Conservation (phyloP, 805 yeast genomes). For the Metahyphopichia silvanorum region DNA sequence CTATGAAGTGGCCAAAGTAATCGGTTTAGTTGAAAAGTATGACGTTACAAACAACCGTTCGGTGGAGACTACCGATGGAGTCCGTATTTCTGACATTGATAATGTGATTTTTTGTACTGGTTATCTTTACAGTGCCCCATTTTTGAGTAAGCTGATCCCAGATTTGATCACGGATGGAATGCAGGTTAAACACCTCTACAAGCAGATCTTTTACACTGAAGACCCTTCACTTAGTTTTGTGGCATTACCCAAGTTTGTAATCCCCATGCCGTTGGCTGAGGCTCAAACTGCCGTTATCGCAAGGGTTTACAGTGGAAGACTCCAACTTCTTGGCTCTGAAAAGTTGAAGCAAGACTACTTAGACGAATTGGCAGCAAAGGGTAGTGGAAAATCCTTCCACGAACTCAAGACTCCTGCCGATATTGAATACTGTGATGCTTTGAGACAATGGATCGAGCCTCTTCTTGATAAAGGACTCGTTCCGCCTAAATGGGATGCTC, state of each 20-base stretch:
- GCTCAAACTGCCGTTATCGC: conserved; percentile 45
- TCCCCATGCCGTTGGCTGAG: conserved; percentile 51
- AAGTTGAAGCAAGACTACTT: conserved; percentile 32
- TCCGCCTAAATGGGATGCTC: conserved; percentile 8
- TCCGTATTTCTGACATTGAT: conserved; percentile 21
- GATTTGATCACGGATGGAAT: conserved; percentile 28
- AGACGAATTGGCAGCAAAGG: conserved; percentile 22
- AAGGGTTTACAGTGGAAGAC: conserved; percentile 39
- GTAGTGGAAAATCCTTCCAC: conserved; percentile 21
- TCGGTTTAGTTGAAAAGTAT: conserved; percentile 10
- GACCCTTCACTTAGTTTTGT: conserved; percentile 44
- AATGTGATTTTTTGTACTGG: conserved; percentile 37
- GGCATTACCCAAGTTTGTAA: conserved; percentile 43
- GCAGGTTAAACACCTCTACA: conserved; percentile 36
- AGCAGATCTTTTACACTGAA: conserved; percentile 43
- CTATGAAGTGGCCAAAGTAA: conserved; percentile 29
- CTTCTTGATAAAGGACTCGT: conserved; percentile 5
- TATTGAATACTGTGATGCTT: conserved; percentile 51
- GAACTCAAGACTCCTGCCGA: conserved; percentile 55
- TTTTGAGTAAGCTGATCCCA: conserved; percentile 20
- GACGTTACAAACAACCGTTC: conserved; percentile 32
- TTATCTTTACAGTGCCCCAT: conserved; percentile 34
- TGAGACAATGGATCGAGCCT: conserved; percentile 14
- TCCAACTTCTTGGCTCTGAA: conserved; percentile 34
- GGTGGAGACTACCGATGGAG: conserved; percentile 23